Evolutionary conservation across 148 eudicot genomes (phyloP), one percentile per base, ranked within the genome.

Genomic region (Pharnaceum exiguum): DNA sequence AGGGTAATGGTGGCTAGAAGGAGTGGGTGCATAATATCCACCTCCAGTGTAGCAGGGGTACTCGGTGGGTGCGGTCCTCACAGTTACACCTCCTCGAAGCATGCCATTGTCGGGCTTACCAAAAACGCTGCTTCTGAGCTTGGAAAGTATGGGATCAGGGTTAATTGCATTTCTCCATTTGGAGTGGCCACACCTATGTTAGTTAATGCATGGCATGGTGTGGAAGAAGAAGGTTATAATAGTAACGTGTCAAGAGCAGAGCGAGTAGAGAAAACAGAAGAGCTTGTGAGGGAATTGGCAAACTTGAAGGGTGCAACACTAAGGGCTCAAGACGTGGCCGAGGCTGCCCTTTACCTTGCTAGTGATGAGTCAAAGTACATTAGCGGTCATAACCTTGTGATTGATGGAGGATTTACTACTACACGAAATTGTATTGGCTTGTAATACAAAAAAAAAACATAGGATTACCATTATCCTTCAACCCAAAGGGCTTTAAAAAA

Each of bases 121-220:
- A 71, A 71, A 55, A 76, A 76, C 30, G 70, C 61, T 42, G 65
- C 76, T 13, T 50, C 54, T 2, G 80, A 76, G 63, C 39, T 76
- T 3, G 80, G 76, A 10, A 51, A 32, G 22, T 59, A 57, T 50
- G 80, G 80, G 59, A 58, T 76, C 26, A 58, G 80, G 59, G 76
- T 76, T 12, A 76, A 76, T 33, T 76, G 73, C 23, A 63, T 76
- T 9, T 76, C 80, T 2, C 79, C 80, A 6, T 71, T 71, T 43
- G 80, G 76, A 43, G 76, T 76, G 24, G 80, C 80, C 18, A 71
- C 80, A 3, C 44, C 80, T 2, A 71, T 76, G 76, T 51, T 75
- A 21, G 40, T 71, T 21, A 60, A 75, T 35, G 72, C 76, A 28
- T 62, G 76, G 76, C 42, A 33, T 52, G 49, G 24, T 16, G 62